These are phyloP conservation scores for Arachnomyces sp. DNA, from an alignment of 2,329 filamentous ascomycete genomes.

Conservation along the genomic window DNA sequence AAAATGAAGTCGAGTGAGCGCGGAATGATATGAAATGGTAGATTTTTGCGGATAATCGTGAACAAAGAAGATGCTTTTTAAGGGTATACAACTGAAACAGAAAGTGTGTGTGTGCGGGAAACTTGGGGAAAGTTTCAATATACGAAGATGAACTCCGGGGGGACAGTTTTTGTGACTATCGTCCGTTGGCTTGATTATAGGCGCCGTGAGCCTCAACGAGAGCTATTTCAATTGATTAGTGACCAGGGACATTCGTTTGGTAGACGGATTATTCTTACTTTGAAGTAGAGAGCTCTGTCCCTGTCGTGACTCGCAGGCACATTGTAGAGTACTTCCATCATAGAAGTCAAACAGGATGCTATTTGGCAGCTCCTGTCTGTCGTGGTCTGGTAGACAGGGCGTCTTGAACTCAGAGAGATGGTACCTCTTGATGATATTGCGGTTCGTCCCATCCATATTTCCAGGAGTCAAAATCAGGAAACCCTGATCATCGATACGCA, in stretches of 20 bases:
- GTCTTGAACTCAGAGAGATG: constrained; percentile 75
- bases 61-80: too few species aligned
- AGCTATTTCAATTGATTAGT: constrained; percentile 23
- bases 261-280: constrained; percentile 32
- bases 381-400: constrained; percentile 79
- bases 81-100: too few species aligned
- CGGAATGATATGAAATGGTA: too few species aligned
- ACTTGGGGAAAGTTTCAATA: constrained; percentile 3
- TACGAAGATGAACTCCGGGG: too few species aligned
- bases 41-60: too few species aligned
- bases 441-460: constrained; percentile 52
- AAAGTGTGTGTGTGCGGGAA: too few species aligned
- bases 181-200: constrained; percentile 11
- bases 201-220: constrained; percentile 35
- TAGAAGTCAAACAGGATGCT: constrained; percentile 61
- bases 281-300: constrained; percentile 46
- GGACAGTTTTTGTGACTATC: background rate
- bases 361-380: constrained; percentile 86
- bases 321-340: constrained; percentile 56
- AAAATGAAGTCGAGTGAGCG: too few species aligned
- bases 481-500: constrained; percentile 76
- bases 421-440: constrained; percentile 66
- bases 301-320: constrained; percentile 52
- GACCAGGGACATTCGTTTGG: background rate
- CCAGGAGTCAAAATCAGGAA: constrained; percentile 72